A percentile compares a stretch with the other conserved stretches of the same genome.
Evolutionary conservation across 371 early-diverging fungal genomes (phyloP).

Genomic region (Chytridium lagenaria): DNA sequence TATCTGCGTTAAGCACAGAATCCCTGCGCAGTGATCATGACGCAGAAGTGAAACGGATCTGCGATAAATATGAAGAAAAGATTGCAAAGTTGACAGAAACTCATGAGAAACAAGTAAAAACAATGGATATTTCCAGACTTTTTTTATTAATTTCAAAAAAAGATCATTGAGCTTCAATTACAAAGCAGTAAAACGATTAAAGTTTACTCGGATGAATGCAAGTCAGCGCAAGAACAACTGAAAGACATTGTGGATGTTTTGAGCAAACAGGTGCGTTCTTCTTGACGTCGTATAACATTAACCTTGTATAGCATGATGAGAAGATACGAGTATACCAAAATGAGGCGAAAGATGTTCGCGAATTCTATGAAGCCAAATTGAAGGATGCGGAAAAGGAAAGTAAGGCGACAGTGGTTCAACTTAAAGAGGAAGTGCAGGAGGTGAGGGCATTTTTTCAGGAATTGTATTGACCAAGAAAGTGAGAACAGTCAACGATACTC

Average conservation of each 20-base stretch:
- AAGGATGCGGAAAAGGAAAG: conserved; percentile 25
- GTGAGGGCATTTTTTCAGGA: not conserved
- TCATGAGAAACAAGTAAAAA: conserved; percentile 16
- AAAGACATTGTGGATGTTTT: conserved; percentile 27
- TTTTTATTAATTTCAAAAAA: not conserved
- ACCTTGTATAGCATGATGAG: conserved; percentile 38
- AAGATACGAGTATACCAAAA: conserved; percentile 18
- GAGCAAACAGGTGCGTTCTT: conserved; percentile 29
- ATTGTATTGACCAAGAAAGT: not conserved
- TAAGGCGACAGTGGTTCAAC: not conserved
- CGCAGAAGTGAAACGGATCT: conserved; percentile 11
- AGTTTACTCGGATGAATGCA: conserved; percentile 32
- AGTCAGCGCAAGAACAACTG: conserved; percentile 25
- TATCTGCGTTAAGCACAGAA: conserved; percentile 5
- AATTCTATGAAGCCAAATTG: conserved; percentile 17
- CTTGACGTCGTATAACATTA: not conserved
- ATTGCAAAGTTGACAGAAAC: conserved; percentile 5
- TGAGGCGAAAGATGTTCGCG: conserved; percentile 31
- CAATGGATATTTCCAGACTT: not conserved
- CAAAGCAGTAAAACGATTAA: conserved; percentile 30
- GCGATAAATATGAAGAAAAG: conserved; percentile 18
- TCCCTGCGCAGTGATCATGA: conserved; percentile 5
- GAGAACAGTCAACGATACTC: not conserved
- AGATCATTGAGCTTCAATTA: conserved; percentile 14
- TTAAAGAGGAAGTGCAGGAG: conserved; percentile 26